These are phyloP conservation scores for Phoma sp. DNA, from an alignment of 2,329 filamentous ascomycete genomes.

Conservation along the genomic window DNA sequence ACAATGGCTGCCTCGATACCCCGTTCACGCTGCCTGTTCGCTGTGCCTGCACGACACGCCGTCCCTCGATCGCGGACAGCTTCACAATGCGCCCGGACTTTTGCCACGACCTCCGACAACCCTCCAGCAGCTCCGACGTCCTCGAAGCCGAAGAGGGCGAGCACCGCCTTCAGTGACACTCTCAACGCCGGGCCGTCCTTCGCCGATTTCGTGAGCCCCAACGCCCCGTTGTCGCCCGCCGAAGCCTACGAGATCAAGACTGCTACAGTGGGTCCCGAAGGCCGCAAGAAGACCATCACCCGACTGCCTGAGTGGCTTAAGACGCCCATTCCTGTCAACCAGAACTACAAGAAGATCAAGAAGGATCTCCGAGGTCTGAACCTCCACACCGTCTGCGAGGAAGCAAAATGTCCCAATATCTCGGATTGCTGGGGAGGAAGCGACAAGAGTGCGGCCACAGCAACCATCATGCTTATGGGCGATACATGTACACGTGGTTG, in stretches of 20 bases:
- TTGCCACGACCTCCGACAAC: conserved; percentile 44
- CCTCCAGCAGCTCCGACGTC: conserved; percentile 27
- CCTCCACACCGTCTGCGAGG: conserved; percentile 95
- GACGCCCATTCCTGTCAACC: conserved; percentile 85
- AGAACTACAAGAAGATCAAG: conserved; percentile 94
- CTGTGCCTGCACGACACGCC: conserved; percentile 26
- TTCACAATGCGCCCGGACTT: conserved; percentile 31
- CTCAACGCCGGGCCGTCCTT: conserved; percentile 70
- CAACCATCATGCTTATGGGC: conserved; percentile 99
- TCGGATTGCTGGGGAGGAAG: conserved; percentile 96
- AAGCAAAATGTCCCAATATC: conserved; percentile 96
- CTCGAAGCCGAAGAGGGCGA: conserved; percentile 47
- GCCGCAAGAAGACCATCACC: conserved; percentile 69
- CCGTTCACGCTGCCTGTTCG: conserved; percentile 40
- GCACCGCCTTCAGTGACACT: conserved; percentile 66
- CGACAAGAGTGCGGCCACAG: conserved; percentile 87
- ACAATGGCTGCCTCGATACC: conserved; percentile 42
- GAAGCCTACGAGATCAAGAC: conserved; percentile 67
- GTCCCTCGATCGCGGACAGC: conserved; percentile 24
- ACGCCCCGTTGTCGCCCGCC: conserved; percentile 50
- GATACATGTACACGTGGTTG: conserved; percentile 97
- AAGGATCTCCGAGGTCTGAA: conserved; percentile 86
- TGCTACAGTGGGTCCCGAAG: conserved; percentile 65
- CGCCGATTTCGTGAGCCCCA: conserved; percentile 63
- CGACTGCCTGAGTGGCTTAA: conserved; percentile 94